phyloP scores from a whole-genome alignment of 352 stramenopile genomes.

The Globisporangium barbulae region DNA sequence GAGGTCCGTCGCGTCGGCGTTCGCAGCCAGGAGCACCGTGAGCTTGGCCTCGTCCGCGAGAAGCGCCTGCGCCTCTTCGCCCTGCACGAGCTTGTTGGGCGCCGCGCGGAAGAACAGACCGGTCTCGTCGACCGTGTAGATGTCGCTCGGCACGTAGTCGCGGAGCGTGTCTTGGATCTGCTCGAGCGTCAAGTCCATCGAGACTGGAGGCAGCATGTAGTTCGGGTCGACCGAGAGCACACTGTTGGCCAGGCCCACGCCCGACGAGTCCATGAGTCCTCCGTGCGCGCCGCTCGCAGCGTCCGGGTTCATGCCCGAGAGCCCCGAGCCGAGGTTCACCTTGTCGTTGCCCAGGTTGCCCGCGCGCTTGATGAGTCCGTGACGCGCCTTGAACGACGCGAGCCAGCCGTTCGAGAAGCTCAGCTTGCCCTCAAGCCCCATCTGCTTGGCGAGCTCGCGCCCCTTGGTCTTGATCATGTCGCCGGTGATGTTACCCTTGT shows the following conservation, averaged over 20 bases:
- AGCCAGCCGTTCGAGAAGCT: constrained; percentile 87
- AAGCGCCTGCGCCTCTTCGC: constrained; percentile 72
- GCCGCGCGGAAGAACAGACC: constrained; percentile 84
- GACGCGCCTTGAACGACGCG: constrained; percentile 79
- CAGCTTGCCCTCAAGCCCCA: constrained; percentile 77
- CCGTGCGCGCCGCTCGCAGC: neutral
- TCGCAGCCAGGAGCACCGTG: constrained; percentile 69
- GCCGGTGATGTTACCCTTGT: constrained; percentile 86
- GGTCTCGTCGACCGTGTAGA: constrained; percentile 87
- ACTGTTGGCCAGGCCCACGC: constrained; percentile 43
- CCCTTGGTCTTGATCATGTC: constrained; percentile 88
- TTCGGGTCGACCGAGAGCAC: constrained; percentile 43
- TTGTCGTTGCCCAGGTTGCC: constrained; percentile 40
- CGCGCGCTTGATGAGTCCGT: constrained; percentile 73
- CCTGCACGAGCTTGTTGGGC: constrained; percentile 81
- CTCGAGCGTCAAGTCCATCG: constrained; percentile 75
- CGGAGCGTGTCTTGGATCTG: constrained; percentile 84
- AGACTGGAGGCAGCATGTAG: constrained; percentile 80
- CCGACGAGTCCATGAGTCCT: constrained; percentile 44
- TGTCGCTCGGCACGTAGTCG: constrained; percentile 77
- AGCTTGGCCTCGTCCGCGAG: constrained; percentile 71
- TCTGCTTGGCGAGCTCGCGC: constrained; percentile 78
- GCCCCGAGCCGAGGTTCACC: constrained; percentile 2
- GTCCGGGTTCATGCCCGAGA: constrained; percentile 9
- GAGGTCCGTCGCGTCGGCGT: constrained; percentile 74